Percentiles rank a stretch among this genome's conserved stretches.
Evolutionary conservation across 2,329 filamentous ascomycete species (phyloP).

Genomic region (Thielaviopsis punctulata): DNA sequence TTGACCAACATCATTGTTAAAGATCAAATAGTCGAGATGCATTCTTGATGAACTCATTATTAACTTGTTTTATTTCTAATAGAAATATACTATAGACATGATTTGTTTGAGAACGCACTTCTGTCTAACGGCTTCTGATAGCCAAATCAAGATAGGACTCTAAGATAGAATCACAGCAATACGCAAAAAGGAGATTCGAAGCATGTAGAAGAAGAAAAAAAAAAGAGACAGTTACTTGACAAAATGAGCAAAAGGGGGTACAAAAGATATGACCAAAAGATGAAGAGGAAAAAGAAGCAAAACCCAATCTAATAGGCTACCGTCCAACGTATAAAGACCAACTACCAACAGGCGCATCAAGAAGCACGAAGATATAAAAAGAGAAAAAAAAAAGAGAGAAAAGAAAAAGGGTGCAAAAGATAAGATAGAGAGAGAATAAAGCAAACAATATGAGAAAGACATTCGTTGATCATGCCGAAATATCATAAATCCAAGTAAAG

Average conservation of each 20-base stretch:
- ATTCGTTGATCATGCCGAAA: constrained; percentile 6
- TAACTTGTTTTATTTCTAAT: too few species aligned
- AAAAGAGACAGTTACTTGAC: constrained; percentile 1
- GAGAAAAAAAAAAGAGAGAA: background rate
- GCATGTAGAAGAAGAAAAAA: background rate
- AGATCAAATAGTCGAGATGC: background rate
- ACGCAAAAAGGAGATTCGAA: background rate
- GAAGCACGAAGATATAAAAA: background rate
- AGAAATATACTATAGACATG: too few species aligned
- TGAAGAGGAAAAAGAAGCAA: background rate
- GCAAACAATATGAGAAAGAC: constrained; percentile 1
- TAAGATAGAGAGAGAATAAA: background rate
- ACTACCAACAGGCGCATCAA: background rate
- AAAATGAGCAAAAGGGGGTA: background rate
- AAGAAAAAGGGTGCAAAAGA: background rate
- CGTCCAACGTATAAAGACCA: background rate
- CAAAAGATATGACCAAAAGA: background rate
- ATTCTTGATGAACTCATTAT: background rate
- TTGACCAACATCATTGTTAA: too few species aligned
- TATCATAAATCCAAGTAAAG: background rate
- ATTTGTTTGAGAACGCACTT: background rate
- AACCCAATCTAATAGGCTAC: background rate
- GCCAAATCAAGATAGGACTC: background rate
- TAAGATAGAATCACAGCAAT: background rate
- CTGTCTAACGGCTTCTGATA: background rate